Base-by-base conservation (phyloP, 2,329 filamentous ascomycete genomes). In the Immersiporthe knoxdaviesiana region DNA sequence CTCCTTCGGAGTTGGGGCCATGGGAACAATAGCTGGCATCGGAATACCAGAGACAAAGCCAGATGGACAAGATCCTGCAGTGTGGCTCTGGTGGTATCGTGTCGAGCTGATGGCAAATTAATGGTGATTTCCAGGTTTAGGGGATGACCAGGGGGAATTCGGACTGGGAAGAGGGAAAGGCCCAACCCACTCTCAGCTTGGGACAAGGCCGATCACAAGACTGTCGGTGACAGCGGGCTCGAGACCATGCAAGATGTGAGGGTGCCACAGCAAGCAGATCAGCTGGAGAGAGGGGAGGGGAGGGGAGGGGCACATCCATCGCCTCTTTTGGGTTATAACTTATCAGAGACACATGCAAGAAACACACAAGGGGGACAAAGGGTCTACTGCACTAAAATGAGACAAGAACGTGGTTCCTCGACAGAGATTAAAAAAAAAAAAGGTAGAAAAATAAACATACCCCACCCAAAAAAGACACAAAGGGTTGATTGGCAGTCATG, bases 81-180 rank as follows among this genome's bases (percentile, higher is more conserved):
- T 24, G 24, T 65, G 37, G 39, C 18, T 37, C 14, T 60, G 63
- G 64, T 56, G 56, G 56, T 65, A 63, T 65, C 50, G 59, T 62
- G 39, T 27, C 59, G 61, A 69, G 69, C 50, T 58, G 60, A 52
- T 66, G 56, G 69, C 56, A 71, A 71, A 71, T 71, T 71, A 56
- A 37, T 69, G 63, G 67, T 71, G 69, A 69, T 69, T 71, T 71
- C 67, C 68, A 54, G 65, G 35, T 69, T 69, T 67, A 64, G 67
- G 69, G 69, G 63, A 50, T 60, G 67, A 27, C 27, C 63, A 60
- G 37, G 60, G 56, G 54, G 4, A 50, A 47, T 11, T 56, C 65
- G 41, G 63, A 63, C 63, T 61, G 69, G 69, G 58, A 65, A 66
- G 14, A 47, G 54, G 60, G 61, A 64, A 68, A n/a, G n/a, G 11